phyloP scores from a whole-genome alignment of 371 early-diverging fungal species.

The Rhizopus delemar region DNA sequence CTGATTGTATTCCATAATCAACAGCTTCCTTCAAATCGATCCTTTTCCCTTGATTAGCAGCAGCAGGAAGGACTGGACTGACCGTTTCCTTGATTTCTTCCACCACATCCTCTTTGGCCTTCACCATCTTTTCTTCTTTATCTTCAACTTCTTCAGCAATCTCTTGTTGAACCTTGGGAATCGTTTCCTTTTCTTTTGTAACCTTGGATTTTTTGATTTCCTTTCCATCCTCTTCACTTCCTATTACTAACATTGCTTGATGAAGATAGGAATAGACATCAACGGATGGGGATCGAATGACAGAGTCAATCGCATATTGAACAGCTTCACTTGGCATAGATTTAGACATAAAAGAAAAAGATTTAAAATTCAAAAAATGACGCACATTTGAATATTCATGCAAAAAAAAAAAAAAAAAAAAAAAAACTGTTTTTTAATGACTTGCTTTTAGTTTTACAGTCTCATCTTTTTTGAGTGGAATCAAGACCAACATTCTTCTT shows the following conservation, averaged over 20 bases:
- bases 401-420: not conserved
- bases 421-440: no score
- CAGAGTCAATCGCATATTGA: slow-evolving; percentile 9
- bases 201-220: no score
- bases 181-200: no score
- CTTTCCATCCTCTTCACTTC: no score
- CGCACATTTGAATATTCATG: not conserved
- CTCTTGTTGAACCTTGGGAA: no score
- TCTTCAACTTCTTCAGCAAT: no score
- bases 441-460: not conserved
- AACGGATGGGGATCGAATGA: not conserved
- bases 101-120: not conserved
- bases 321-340: slow-evolving; percentile 4
- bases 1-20: no score
- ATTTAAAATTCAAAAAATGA: not conserved
- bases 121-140: no score
- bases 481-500: slow-evolving; percentile 87
- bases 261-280: slow-evolving; percentile 4
- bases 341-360: not conserved
- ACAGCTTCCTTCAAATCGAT: no score
- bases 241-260: no score
- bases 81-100: slow-evolving; percentile 8
- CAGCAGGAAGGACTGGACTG: slow-evolving; percentile 9
- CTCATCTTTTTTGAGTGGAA: slow-evolving; percentile 56
- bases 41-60: not conserved